Evolutionary conservation across 2,329 filamentous ascomycete genomes (phyloP).

Genomic region (Penicillium palitans): DNA sequence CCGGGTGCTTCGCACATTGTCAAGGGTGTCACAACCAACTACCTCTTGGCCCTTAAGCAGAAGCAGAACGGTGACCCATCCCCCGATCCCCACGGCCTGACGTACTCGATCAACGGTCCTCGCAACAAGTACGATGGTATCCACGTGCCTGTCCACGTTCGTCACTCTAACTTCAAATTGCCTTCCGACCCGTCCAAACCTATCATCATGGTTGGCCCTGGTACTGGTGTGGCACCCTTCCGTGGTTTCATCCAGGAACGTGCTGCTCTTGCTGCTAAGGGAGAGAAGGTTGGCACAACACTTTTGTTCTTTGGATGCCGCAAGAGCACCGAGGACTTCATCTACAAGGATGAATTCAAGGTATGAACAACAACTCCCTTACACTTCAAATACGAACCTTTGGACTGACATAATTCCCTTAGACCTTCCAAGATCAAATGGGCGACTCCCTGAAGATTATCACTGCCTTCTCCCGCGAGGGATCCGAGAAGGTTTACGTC

Average conservation of each 20-base stretch:
- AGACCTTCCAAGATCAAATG: constrained; percentile 81
- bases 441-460: constrained; percentile 88
- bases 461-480: constrained; percentile 92
- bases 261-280: constrained; percentile 75
- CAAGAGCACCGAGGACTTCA: constrained; percentile 81
- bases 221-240: constrained; percentile 96
- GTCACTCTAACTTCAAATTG: constrained; percentile 98
- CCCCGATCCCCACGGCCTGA: constrained; percentile 80
- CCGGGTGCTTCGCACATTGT: constrained; percentile 76
- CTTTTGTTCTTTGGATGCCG: constrained; percentile 95
- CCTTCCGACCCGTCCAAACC: constrained; percentile 93
- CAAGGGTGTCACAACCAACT: constrained; percentile 96
- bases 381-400: background rate
- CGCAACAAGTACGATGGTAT: constrained; percentile 97
- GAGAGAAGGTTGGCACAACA: constrained; percentile 80
- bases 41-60: constrained; percentile 89
- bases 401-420: constrained; percentile 29
- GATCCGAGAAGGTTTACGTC: constrained; percentile 88
- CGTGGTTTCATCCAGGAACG: constrained; percentile 93
- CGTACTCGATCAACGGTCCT: constrained; percentile 83
- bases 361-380: constrained; percentile 55
- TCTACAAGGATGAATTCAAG: constrained; percentile 90
- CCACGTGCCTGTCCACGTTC: constrained; percentile 90
- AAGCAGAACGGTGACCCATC: constrained; percentile 85
- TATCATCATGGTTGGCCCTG: constrained; percentile 92